Evolutionary conservation across 2,329 filamentous ascomycete species (phyloP).

Genomic region (Monilinia fructigena): DNA sequence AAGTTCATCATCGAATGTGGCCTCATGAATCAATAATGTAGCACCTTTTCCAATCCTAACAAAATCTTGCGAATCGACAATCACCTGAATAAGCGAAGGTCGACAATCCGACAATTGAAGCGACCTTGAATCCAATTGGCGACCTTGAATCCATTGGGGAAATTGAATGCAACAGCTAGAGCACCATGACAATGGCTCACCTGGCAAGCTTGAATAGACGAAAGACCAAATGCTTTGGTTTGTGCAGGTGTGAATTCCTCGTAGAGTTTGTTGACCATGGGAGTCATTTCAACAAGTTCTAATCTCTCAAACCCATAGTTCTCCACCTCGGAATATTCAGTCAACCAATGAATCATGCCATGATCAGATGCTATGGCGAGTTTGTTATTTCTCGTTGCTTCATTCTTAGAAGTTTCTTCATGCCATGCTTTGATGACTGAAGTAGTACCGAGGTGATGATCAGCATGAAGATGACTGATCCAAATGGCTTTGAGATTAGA

Average conservation of each 20-base stretch:
- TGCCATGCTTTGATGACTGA: conserved; percentile 83
- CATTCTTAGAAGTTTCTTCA: conserved; percentile 47
- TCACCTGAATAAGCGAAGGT: conserved; percentile 96
- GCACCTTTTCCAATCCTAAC: conserved; percentile 67
- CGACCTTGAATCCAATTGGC: conserved; percentile 79
- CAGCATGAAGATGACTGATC: conserved; percentile 94
- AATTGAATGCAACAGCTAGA: conserved; percentile 73
- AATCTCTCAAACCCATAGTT: conserved; percentile 65
- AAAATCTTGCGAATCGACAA: conserved; percentile 71
- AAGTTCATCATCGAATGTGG: conserved; percentile 90
- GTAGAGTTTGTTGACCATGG: conserved; percentile 29
- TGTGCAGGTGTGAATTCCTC: conserved; percentile 43
- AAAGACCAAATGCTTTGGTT: conserved; percentile 58
- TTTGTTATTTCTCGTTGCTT: conserved; percentile 42
- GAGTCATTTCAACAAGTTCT: conserved; percentile 30
- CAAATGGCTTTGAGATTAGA: conserved; percentile 77
- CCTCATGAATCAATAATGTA: conserved; percentile 90
- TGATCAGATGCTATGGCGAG: conserved; percentile 68
- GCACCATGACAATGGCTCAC: conserved; percentile 81
- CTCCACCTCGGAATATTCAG: conserved; percentile 77
- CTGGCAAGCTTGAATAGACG: conserved; percentile 61
- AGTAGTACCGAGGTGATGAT: conserved; percentile 88
- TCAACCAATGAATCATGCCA: conserved; percentile 72
- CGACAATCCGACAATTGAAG: no score
- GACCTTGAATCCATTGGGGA: conserved; percentile 77